Conservation (phyloP, 495 filamentous ascomycete genomes). For the Opeltia flavorubescens region DNA sequence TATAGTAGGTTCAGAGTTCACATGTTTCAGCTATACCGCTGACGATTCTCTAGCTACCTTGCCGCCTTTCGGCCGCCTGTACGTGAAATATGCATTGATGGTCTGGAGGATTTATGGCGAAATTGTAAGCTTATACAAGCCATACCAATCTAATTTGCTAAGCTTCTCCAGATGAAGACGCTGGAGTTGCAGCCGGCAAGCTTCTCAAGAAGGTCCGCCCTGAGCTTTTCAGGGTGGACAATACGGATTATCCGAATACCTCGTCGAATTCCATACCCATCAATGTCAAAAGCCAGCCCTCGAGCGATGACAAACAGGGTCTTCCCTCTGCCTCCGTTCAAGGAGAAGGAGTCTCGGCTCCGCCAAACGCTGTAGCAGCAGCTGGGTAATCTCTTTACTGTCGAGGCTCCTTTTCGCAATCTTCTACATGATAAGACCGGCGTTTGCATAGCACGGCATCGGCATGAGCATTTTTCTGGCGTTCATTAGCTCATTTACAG, state of each 20-base stretch:
- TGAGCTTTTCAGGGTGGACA: conserved; percentile 20
- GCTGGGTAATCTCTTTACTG: conserved; percentile 1
- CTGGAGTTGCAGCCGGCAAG: conserved; percentile 28
- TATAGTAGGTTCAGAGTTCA: conserved; percentile 34
- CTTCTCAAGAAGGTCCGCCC: conserved; percentile 36
- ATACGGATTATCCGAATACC: neutral
- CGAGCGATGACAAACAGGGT: neutral
- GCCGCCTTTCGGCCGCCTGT: conserved; percentile 77
- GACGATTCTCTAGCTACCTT: conserved; percentile 46
- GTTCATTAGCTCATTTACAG: no score
- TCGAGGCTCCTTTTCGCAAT: no score
- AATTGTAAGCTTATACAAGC: conserved; percentile 42
- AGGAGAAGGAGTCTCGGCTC: neutral
- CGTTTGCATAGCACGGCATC: no score
- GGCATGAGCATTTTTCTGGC: no score
- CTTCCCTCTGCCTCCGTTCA: neutral
- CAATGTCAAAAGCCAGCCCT: neutral
- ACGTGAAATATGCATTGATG: conserved; percentile 65
- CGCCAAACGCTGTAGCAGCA: neutral
- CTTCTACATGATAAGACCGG: no score
- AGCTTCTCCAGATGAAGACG: conserved; percentile 28
- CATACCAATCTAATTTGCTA: conserved; percentile 1
- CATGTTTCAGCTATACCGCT: conserved; percentile 21
- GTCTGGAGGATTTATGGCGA: conserved; percentile 72
- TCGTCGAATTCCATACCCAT: neutral